These are phyloP conservation scores for Aspergillus hiratsukae DNA, from an alignment of 2,329 filamentous ascomycete genomes.

Conservation along the genomic window DNA sequence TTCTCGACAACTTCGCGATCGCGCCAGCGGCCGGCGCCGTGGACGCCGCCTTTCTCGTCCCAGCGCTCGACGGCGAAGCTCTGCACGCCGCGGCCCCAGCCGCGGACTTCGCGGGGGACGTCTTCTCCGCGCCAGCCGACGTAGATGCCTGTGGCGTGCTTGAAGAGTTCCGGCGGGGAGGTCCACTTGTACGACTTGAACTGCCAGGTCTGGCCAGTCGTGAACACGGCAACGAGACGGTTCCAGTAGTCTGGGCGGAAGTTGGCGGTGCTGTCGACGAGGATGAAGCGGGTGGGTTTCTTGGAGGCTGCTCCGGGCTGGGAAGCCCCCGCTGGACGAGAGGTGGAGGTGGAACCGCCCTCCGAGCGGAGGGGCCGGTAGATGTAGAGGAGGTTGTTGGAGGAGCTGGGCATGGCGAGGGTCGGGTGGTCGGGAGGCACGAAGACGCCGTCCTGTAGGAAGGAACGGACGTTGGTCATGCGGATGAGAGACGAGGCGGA, in stretches of 20 bases:
- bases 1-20: conserved; percentile 90
- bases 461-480: conserved; percentile 92
- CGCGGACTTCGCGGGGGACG: conserved; percentile 69
- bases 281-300: conserved; percentile 82
- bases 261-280: conserved; percentile 86
- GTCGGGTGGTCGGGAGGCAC: conserved; percentile 64
- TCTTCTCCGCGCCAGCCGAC: conserved; percentile 88
- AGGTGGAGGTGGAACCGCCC: conserved; percentile 21
- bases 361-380: conserved; percentile 64
- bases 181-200: conserved; percentile 99
- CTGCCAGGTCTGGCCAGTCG: conserved; percentile 95
- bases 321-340: conserved; percentile 52
- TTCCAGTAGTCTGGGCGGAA: conserved; percentile 99
- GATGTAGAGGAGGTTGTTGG: conserved; percentile 73
- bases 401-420: conserved; percentile 56
- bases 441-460: conserved; percentile 82
- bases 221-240: conserved; percentile 92
- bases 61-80: conserved; percentile 80
- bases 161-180: conserved; percentile 81
- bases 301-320: conserved; percentile 23
- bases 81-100: conserved; percentile 81
- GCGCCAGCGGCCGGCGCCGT: conserved; percentile 58
- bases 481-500: conserved; percentile 91
- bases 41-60: conserved; percentile 47
- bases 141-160: conserved; percentile 79